These are phyloP conservation scores for Dothiorella sarmentorum DNA, from an alignment of 2,329 filamentous ascomycete species.

Conservation along the genomic window DNA sequence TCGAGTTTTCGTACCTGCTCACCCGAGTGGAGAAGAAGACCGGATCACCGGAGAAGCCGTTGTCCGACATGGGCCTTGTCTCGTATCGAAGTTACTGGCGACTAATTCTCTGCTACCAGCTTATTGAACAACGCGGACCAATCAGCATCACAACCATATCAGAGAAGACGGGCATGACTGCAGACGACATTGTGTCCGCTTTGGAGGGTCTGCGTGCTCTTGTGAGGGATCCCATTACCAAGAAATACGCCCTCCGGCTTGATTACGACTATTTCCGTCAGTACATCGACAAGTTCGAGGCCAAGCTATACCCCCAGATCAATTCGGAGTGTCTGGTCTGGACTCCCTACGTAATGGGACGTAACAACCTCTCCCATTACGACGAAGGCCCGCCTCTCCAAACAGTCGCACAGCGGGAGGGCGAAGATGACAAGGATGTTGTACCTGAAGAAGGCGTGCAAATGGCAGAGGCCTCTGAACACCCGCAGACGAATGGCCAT, in stretches of 20 bases:
- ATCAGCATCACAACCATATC: constrained; percentile 65
- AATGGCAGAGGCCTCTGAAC: constrained; percentile 24
- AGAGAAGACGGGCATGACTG: constrained; percentile 87
- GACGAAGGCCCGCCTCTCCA: constrained; percentile 78
- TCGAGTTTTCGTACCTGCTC: constrained; percentile 96
- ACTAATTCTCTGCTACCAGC: constrained; percentile 77
- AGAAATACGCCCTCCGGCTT: constrained; percentile 82
- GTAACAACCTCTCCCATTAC: constrained; percentile 75
- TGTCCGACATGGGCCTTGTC: constrained; percentile 96
- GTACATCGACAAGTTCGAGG: constrained; percentile 85
- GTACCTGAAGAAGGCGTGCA: constrained; percentile 45
- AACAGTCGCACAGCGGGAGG: constrained; percentile 82
- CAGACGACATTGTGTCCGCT: constrained; percentile 92
- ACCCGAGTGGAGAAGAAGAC: constrained; percentile 91
- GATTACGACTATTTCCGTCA: constrained; percentile 81
- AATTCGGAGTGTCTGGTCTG: constrained; percentile 79
- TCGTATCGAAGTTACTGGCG: constrained; percentile 99
- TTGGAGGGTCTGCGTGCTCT: constrained; percentile 86
- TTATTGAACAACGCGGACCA: constrained; percentile 61
- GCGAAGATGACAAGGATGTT: constrained; percentile 51
- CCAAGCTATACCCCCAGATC: constrained; percentile 81
- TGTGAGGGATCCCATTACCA: constrained; percentile 83
- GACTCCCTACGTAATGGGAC: constrained; percentile 97
- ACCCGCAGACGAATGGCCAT: constrained; percentile 8
- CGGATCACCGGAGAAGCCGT: constrained; percentile 91